phyloP scores from a whole-genome alignment of 805 yeast genomes.

The Cyberlindnera bimundalis region DNA sequence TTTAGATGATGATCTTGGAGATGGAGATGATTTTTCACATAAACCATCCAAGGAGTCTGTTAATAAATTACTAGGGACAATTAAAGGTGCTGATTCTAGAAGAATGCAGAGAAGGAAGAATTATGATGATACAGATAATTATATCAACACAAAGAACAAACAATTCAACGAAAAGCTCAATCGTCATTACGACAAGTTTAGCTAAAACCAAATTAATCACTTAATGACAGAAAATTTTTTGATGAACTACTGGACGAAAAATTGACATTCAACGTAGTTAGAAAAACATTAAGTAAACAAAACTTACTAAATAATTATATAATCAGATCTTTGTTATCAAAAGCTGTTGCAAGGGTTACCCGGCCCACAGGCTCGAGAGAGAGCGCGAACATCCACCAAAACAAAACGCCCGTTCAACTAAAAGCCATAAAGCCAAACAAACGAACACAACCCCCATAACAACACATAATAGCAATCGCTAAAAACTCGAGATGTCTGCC shows the following conservation, averaged over 20 bases:
- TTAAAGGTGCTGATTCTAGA: conserved; percentile 24
- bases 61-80: conserved; percentile 30
- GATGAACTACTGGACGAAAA: background rate
- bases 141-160: conserved; percentile 66
- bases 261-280: too few relatives aligned
- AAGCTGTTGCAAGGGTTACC: too few relatives aligned
- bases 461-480: background rate
- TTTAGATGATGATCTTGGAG: conserved; percentile 6
- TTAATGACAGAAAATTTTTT: background rate
- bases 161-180: conserved; percentile 68
- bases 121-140: conserved; percentile 32
- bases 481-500: conserved; percentile 15
- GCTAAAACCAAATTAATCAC: background rate
- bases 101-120: conserved; percentile 39
- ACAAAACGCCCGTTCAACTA: background rate
- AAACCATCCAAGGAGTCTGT: conserved; percentile 37
- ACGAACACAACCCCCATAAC: background rate
- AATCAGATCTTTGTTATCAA: too few relatives aligned
- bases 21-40: conserved; percentile 26
- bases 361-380: background rate
- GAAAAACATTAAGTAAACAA: too few relatives aligned
- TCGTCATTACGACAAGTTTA: conserved; percentile 30
- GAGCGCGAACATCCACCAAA: background rate
- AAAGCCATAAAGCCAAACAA: background rate
- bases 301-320: too few relatives aligned